A percentile compares a stretch with the other conserved stretches of the same genome.
Conservation (phyloP, 805 yeast genomes). For the Kazachstania viticola region DNA sequence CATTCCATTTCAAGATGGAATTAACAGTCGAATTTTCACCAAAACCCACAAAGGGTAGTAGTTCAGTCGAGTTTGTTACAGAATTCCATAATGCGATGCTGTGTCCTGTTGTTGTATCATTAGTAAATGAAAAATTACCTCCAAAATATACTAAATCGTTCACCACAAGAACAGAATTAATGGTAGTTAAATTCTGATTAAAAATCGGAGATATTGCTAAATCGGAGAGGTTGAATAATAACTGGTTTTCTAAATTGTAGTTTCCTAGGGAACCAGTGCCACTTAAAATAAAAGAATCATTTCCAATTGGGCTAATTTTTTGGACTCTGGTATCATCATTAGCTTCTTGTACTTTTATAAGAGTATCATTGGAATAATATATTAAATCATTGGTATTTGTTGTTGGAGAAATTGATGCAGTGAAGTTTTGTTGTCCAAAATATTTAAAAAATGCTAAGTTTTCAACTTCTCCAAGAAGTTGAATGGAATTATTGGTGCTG, state of each 20-base stretch:
- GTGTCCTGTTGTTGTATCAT: constrained; percentile 26
- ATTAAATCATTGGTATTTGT: constrained; percentile 9
- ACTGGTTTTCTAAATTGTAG: constrained; percentile 20
- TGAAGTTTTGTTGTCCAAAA: constrained; percentile 25
- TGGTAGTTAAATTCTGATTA: constrained; percentile 16
- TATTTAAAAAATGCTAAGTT: constrained; percentile 17
- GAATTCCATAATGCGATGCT: constrained; percentile 55
- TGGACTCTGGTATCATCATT: constrained; percentile 9
- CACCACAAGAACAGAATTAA: constrained; percentile 40
- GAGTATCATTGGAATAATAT: constrained; percentile 20
- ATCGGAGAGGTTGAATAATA: constrained; percentile 25
- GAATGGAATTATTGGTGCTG: constrained; percentile 8
- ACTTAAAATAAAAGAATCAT: constrained; percentile 26
- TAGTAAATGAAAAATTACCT: constrained; percentile 53
- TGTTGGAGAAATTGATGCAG: constrained; percentile 6
- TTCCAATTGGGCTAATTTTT: constrained; percentile 20
- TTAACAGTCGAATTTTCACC: constrained; percentile 45
- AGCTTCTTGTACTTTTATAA: constrained; percentile 12
- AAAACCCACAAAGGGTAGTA: constrained; percentile 70
- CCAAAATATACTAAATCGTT: constrained; percentile 57
- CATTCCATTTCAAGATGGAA: constrained; percentile 43
- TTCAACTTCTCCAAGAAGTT: constrained; percentile 16
- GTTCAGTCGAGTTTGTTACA: constrained; percentile 28
- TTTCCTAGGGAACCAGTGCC: constrained; percentile 24
- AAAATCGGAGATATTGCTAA: constrained; percentile 20